Evolutionary conservation across 139 green algal genomes (phyloP), one percentile per base, ranked within the genome.

Genomic region (Auxenochlorella pyrenoidosa): DNA sequence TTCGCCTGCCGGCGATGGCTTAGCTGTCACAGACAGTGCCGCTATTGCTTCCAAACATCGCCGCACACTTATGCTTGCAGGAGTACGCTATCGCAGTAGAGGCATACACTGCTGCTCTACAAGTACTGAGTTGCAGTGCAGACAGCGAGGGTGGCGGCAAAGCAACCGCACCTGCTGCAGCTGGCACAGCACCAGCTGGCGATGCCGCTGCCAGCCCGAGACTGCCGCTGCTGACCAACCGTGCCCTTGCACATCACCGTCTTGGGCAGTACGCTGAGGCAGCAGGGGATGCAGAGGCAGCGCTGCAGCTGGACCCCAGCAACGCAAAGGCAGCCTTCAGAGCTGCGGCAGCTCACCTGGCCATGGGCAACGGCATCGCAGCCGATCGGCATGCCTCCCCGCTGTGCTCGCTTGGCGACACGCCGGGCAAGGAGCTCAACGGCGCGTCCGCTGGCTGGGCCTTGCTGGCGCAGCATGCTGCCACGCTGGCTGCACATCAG

Each of bases 241-340:
- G 83, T 15, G 32, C 83, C 5, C 43, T 87, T 78, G 60, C 43
- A 36, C 63, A 47, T 32, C 58, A 83, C 43, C 60, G 86, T 0
- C 24, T 86, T 44, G 86, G 86, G 0, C 6, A 65, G 2, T 89
- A 87, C 51, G 86, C 70, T 13, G 81, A 38, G 15, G 54, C 86
- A 24, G 38, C 30, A 0, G n/a, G 34, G 19, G 86, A 89, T 16
- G 86, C 86, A 30, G 34, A 77, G 58, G 86, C 30, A 8, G 86
- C 40, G 58, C 58, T 89, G 28, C 22, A 26, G 22, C 38, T 66
- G 28, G 32, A 89, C 0, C 28, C 54, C 10, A 8, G 8, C 8
- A 83, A 43, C 47, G 19, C 13, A 21, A 88, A 88, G 34, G 84
- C 77, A 5, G 41, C 54, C 12, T 82, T 60, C 47, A 51, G 83